Evolutionary conservation across 345 rosid species (phyloP).

Genomic region (Euphorbia pulcherrima): DNA sequence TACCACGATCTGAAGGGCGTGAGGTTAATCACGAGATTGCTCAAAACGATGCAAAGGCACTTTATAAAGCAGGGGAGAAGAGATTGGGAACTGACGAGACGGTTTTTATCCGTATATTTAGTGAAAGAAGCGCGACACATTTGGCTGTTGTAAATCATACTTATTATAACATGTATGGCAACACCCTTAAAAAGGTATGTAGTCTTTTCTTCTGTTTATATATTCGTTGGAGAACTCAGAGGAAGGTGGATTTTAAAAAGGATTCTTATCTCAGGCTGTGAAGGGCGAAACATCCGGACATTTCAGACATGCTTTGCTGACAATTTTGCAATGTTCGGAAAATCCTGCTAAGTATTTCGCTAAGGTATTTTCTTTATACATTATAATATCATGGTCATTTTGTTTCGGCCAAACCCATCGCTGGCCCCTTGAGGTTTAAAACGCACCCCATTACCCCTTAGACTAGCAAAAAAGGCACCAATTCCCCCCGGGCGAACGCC

Average conservation of each 20-base stretch:
- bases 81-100: conserved; percentile 68
- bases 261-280: conserved; percentile 40
- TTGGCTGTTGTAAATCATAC: conserved; percentile 43
- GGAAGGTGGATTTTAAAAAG: conserved; percentile 2
- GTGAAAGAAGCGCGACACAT: conserved; percentile 59
- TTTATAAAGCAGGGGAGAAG: conserved; percentile 65
- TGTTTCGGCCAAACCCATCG: too few relatives aligned
- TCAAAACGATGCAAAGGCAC: conserved; percentile 49
- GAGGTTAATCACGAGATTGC: conserved; percentile 42
- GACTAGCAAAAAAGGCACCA: too few relatives aligned
- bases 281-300: conserved; percentile 61
- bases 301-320: conserved; percentile 46
- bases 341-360: conserved; percentile 56
- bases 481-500: too few relatives aligned
- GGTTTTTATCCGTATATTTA: conserved; percentile 47
- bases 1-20: conserved; percentile 48
- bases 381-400: background rate
- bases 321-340: conserved; percentile 47
- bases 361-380: conserved; percentile 36
- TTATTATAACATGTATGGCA: conserved; percentile 45
- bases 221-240: background rate
- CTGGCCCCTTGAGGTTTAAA: too few relatives aligned
- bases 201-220: background rate
- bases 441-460: too few relatives aligned
- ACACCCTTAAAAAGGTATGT: conserved; percentile 50